Evolutionary conservation across 2,329 filamentous ascomycete species (phyloP).

Genomic region (Amphichorda felina): DNA sequence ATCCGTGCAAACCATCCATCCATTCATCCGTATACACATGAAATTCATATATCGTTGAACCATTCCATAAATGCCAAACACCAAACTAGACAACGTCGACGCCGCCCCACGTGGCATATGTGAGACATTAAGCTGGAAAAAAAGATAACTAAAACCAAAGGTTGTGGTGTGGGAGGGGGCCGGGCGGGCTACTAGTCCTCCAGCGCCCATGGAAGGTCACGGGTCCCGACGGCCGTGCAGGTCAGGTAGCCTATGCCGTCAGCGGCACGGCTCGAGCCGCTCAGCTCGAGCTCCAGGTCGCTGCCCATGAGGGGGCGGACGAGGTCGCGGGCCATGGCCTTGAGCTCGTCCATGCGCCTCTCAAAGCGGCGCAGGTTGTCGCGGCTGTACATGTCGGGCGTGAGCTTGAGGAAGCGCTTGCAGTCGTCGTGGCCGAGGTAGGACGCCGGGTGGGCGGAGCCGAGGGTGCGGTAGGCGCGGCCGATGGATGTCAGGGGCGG

Average conservation of each 20-base stretch:
- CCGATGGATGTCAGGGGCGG: constrained; percentile 50
- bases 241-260: constrained; percentile 37
- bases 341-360: constrained; percentile 78
- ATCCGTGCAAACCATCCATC: constrained; percentile 1
- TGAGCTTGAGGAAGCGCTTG: constrained; percentile 79
- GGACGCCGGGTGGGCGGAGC: constrained; percentile 40
- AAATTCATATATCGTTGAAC: constrained; percentile 7
- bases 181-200: no score
- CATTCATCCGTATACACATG: not conserved
- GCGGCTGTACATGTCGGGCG: constrained; percentile 69
- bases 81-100: no score
- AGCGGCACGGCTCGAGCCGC: constrained; percentile 22
- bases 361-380: constrained; percentile 84
- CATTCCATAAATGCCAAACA: no score
- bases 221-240: constrained; percentile 33
- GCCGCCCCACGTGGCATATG: not conserved
- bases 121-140: not conserved
- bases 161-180: no score
- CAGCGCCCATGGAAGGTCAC: constrained; percentile 37
- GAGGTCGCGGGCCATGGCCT: constrained; percentile 67
- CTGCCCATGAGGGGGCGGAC: constrained; percentile 81
- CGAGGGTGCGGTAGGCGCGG: constrained; percentile 67
- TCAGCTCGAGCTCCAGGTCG: constrained; percentile 67
- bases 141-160: not conserved
- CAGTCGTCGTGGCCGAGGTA: constrained; percentile 81